A percentile compares a stretch with the other conserved stretches of the same genome.
Conservation (phyloP, 768 basidiomycete genomes). For the Fibroporia radiculosa region DNA sequence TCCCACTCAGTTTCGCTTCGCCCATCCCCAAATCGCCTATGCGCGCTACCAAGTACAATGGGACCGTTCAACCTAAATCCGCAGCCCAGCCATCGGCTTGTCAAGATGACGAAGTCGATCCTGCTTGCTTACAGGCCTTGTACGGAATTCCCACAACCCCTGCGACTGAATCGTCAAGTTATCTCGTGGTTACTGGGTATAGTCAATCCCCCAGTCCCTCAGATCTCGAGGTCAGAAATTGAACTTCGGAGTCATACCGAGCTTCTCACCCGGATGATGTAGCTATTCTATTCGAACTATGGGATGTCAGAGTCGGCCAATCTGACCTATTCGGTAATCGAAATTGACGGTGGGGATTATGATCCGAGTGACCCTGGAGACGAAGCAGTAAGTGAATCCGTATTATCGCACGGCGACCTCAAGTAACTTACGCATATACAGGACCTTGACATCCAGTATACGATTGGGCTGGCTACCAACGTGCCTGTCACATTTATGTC, state of each 20-base stretch:
- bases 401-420: neutral
- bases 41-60: neutral
- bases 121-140: conserved; percentile 23
- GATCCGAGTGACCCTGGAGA: conserved; percentile 28
- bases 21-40: neutral
- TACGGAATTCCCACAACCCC: conserved; percentile 21
- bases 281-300: conserved; percentile 35
- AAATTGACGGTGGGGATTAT: conserved; percentile 46
- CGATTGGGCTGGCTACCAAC: conserved; percentile 31
- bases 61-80: neutral
- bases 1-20: neutral
- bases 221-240: conserved; percentile 30
- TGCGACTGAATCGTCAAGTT: conserved; percentile 18
- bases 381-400: neutral
- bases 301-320: conserved; percentile 11
- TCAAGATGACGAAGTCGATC: conserved; percentile 13
- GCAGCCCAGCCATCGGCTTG: neutral
- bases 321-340: conserved; percentile 11
- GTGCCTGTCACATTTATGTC: conserved; percentile 47
- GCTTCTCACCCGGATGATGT: conserved; percentile 13
- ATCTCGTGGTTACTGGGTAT: conserved; percentile 27
- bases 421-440: neutral
- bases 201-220: conserved; percentile 21
- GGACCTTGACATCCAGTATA: conserved; percentile 24
- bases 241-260: conserved; percentile 33